Conservation (phyloP, 495 filamentous ascomycete genomes). For the Aspergillus homomorphus region DNA sequence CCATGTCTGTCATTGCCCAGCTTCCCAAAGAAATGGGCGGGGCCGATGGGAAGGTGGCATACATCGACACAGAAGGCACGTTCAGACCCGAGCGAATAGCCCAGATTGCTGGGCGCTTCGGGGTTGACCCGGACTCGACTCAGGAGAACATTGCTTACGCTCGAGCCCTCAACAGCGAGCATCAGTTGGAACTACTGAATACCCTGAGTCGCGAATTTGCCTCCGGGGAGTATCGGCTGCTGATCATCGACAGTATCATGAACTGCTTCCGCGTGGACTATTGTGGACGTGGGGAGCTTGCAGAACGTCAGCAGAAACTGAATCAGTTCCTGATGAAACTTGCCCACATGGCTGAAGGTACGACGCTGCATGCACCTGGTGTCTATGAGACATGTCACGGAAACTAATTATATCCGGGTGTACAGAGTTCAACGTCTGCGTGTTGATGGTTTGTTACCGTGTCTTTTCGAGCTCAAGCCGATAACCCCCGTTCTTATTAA, state of each 20-base stretch:
- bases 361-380: conserved; percentile 9
- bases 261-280: conserved; percentile 75
- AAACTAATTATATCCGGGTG: background rate
- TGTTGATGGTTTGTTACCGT: conserved; percentile 59
- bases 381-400: background rate
- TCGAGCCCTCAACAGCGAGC: conserved; percentile 71
- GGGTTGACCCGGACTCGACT: conserved; percentile 59
- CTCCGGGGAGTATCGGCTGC: conserved; percentile 64
- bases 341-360: conserved; percentile 71
- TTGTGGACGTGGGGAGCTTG: conserved; percentile 69
- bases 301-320: conserved; percentile 74
- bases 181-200: conserved; percentile 70
- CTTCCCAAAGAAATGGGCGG: conserved; percentile 61
- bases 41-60: conserved; percentile 75
- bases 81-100: conserved; percentile 69
- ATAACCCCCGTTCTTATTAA: background rate
- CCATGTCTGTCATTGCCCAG: conserved; percentile 67
- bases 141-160: conserved; percentile 76
- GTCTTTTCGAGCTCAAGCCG: background rate
- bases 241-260: conserved; percentile 79
- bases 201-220: conserved; percentile 63
- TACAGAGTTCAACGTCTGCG: conserved; percentile 72
- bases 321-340: conserved; percentile 67
- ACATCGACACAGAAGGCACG: conserved; percentile 79
- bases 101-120: conserved; percentile 75